These are phyloP conservation scores for Tylopilus intermedius DNA, from an alignment of 768 basidiomycete genomes.

Conservation along the genomic window DNA sequence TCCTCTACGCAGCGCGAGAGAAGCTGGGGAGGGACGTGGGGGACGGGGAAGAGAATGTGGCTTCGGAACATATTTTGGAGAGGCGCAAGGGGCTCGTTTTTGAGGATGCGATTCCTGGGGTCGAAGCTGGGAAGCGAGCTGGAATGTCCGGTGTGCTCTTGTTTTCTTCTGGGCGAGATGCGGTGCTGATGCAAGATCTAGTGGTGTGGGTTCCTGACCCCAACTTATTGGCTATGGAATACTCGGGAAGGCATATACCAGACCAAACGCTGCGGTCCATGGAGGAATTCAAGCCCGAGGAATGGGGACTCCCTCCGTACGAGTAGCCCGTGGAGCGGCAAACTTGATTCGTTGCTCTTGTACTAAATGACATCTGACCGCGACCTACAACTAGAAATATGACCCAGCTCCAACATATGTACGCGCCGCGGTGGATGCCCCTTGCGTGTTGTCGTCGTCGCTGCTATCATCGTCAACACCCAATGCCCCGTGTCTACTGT, in stretches of 20 bases:
- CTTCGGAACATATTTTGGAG: slow-evolving; percentile 39
- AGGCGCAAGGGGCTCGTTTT: slow-evolving; percentile 69
- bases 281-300: slow-evolving; percentile 71
- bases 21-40: slow-evolving; percentile 57
- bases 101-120: slow-evolving; percentile 74
- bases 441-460: slow-evolving; percentile 18
- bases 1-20: slow-evolving; percentile 64
- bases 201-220: slow-evolving; percentile 85
- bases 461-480: slow-evolving; percentile 14
- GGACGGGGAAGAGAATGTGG: slow-evolving; percentile 31
- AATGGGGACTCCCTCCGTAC: slow-evolving; percentile 81
- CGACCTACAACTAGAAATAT: slow-evolving; percentile 33
- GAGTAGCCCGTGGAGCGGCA: slow-evolving; percentile 8
- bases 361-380: neutral
- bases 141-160: slow-evolving; percentile 71
- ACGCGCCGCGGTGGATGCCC: slow-evolving; percentile 1
- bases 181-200: slow-evolving; percentile 26
- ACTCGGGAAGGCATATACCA: slow-evolving; percentile 45
- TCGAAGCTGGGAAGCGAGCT: slow-evolving; percentile 77
- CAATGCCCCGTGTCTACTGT: neutral
- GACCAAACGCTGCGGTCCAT: slow-evolving; percentile 59
- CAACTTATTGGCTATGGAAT: slow-evolving; percentile 52
- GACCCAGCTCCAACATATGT: slow-evolving; percentile 42
- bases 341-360: neutral
- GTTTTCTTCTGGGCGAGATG: neutral